phyloP scores from a whole-genome alignment of 2,329 filamentous ascomycete genomes.

The Pseudopyricularia cyperi region DNA sequence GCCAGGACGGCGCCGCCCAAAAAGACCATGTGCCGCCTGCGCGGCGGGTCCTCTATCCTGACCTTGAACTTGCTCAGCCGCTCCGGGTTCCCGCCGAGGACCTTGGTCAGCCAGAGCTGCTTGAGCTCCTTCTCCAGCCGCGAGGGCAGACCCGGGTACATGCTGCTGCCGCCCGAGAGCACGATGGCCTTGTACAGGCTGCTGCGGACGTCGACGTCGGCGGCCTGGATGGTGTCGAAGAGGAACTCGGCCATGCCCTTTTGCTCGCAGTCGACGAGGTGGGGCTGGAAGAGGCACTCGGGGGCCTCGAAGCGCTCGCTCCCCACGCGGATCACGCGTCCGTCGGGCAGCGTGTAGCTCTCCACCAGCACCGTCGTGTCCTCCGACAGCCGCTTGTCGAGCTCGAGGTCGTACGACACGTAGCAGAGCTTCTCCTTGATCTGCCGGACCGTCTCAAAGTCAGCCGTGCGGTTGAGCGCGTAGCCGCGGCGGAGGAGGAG shows the following conservation, averaged over 20 bases:
- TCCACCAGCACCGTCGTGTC: constrained; percentile 96
- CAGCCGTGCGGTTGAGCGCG: constrained; percentile 91
- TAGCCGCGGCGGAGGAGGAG: constrained; percentile 89
- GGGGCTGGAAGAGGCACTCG: constrained; percentile 96
- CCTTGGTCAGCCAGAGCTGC: constrained; percentile 91
- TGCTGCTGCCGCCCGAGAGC: constrained; percentile 90
- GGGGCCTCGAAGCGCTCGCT: constrained; percentile 97
- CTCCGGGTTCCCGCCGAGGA: constrained; percentile 83
- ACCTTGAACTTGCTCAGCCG: constrained; percentile 98
- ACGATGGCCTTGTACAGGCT: constrained; percentile 97
- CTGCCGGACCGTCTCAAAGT: constrained; percentile 97
- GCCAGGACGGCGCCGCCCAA: constrained; percentile 89
- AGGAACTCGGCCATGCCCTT: constrained; percentile 93
- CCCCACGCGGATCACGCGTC: constrained; percentile 88
- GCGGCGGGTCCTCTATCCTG: constrained; percentile 91
- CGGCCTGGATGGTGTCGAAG: constrained; percentile 96
- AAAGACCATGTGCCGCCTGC: constrained; percentile 97
- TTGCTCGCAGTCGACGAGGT: constrained; percentile 89
- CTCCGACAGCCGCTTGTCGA: constrained; percentile 91
- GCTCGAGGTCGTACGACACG: constrained; percentile 92
- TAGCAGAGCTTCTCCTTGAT: constrained; percentile 99
- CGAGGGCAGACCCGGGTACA: constrained; percentile 94
- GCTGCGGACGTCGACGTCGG: constrained; percentile 87
- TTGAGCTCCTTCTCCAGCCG: constrained; percentile 97
- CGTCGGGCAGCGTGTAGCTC: constrained; percentile 93